Evolutionary conservation across 495 filamentous ascomycete species (phyloP).

Genomic region (Lasiosphaeriaceae sp.): DNA sequence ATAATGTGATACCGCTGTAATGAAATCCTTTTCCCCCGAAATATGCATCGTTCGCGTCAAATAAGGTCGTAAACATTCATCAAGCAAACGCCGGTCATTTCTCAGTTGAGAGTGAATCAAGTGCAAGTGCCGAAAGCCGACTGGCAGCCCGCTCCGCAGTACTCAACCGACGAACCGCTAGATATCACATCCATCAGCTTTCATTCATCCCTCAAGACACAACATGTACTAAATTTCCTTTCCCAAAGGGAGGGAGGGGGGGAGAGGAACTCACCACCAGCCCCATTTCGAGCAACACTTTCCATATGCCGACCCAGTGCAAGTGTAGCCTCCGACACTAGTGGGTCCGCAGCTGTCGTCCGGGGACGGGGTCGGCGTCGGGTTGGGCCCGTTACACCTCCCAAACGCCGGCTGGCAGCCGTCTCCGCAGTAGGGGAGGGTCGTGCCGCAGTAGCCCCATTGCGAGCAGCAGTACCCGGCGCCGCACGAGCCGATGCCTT

Average conservation of each 20-base stretch:
- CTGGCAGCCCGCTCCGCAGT: too few species aligned
- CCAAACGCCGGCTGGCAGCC: conserved; percentile 8
- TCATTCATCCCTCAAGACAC: too few species aligned
- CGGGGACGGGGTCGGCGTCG: conserved; percentile 7
- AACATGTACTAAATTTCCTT: neutral
- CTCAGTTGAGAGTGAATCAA: neutral
- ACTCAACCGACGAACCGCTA: conserved; percentile 15
- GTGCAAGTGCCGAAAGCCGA: neutral
- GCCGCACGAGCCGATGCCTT: conserved; percentile 6
- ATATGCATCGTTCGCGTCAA: too few species aligned
- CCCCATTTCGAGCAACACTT: conserved; percentile 25
- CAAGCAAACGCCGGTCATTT: too few species aligned
- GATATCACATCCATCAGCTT: neutral
- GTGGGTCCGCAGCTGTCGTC: conserved; percentile 19
- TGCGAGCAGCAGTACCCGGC: conserved; percentile 2
- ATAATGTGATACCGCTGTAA: too few species aligned
- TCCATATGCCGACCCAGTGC: conserved; percentile 15
- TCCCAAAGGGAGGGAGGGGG: neutral
- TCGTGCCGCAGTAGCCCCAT: conserved; percentile 6
- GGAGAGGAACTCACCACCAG: conserved; percentile 17
- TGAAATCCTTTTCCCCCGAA: too few species aligned
- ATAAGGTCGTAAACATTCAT: too few species aligned
- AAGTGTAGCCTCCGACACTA: conserved; percentile 16
- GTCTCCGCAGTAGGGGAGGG: neutral
- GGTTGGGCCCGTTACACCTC: neutral